Conservation (phyloP, 345 rosid species). For the Gossypium ekmanianum region DNA sequence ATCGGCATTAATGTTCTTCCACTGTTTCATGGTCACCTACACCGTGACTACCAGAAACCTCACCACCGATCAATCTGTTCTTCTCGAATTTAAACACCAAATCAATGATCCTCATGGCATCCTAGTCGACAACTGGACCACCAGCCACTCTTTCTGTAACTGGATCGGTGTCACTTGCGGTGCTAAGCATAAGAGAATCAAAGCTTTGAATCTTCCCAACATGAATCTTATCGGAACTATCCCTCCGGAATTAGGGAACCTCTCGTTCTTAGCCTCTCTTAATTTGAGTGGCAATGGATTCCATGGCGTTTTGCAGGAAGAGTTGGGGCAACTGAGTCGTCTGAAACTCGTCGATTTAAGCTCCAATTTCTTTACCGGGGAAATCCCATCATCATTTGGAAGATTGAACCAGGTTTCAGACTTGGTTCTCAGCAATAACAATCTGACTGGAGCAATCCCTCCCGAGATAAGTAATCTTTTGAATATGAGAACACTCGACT, state of each 20-base stretch:
- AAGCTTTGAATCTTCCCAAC: background rate
- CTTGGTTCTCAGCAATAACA: slow-evolving; percentile 2
- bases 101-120: background rate
- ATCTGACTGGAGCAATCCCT: slow-evolving; percentile 14
- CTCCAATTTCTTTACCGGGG: background rate
- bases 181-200: background rate
- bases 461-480: background rate
- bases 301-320: slow-evolving; percentile 8
- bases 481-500: background rate
- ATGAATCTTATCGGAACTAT: background rate
- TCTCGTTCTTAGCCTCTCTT: background rate
- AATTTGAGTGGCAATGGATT: background rate
- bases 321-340: slow-evolving; percentile 17
- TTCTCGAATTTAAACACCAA: slow-evolving; percentile 9
- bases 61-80: background rate
- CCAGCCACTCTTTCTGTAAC: background rate
- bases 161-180: slow-evolving; percentile 2
- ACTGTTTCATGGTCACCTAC: background rate
- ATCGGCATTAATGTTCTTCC: background rate
- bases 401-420: background rate
- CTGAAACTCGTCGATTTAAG: background rate
- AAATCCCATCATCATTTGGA: slow-evolving; percentile 17
- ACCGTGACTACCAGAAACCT: background rate
- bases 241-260: background rate
- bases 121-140: background rate